A percentile compares a stretch with the other conserved stretches of the same genome.
These are phyloP conservation scores for Lathyrus aphaca DNA, from an alignment of 306 rosid genomes.

Conservation along the genomic window DNA sequence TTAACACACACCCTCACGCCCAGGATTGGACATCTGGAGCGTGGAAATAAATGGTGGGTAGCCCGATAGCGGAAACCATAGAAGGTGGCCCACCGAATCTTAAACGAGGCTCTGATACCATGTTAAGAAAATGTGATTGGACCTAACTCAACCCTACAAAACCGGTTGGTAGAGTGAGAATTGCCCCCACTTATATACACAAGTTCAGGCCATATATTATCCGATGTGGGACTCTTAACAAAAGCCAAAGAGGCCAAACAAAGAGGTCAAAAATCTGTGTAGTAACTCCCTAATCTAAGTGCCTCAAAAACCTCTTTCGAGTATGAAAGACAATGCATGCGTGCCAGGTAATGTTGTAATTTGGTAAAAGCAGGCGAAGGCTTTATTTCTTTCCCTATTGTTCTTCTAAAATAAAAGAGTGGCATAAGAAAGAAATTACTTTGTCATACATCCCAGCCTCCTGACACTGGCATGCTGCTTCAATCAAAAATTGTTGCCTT, in stretches of 20 bases:
- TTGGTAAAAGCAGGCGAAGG: background rate
- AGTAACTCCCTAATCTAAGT: constrained; percentile 25
- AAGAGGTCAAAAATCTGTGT: constrained; percentile 23
- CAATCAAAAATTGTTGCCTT: constrained; percentile 86
- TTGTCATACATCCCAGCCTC: constrained; percentile 93
- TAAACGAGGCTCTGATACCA: too few species aligned
- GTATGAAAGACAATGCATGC: constrained; percentile 9
- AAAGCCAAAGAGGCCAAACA: background rate
- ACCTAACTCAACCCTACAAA: too few species aligned
- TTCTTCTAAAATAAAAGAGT: constrained; percentile 19
- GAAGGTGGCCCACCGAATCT: too few species aligned
- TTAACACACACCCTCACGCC: too few species aligned
- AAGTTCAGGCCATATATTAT: too few species aligned
- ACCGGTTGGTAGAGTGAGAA: too few species aligned
- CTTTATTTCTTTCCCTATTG: constrained; percentile 8
- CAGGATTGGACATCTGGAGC: too few species aligned
- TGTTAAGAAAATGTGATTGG: too few species aligned
- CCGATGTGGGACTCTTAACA: too few species aligned
- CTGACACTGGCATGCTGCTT: constrained; percentile 90
- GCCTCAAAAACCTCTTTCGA: constrained; percentile 19
- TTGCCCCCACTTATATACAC: too few species aligned
- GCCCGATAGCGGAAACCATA: too few species aligned
- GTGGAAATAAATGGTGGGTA: too few species aligned
- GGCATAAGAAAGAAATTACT: constrained; percentile 50
- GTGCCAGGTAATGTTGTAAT: constrained; percentile 31